Conservation (phyloP, 371 early-diverging fungal genomes). For the Mucor piriformis region DNA sequence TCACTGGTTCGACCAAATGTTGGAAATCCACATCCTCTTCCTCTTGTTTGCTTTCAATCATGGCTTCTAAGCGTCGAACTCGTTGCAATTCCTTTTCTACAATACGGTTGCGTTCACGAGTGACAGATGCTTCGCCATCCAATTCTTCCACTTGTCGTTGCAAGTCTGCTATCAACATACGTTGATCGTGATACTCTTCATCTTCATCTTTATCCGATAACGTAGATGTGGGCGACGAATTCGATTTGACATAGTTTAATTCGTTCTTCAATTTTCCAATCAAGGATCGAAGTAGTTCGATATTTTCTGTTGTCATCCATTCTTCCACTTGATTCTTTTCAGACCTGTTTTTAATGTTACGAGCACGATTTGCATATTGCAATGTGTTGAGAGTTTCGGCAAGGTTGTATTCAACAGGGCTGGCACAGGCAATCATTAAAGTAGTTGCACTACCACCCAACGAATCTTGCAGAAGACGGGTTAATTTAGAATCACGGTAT, state of each 20-base stretch:
- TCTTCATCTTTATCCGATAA: conserved; percentile 24
- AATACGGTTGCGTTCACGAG: conserved; percentile 39
- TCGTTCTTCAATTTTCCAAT: conserved; percentile 61
- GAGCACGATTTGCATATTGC: conserved; percentile 87
- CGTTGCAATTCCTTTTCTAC: conserved; percentile 45
- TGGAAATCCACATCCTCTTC: conserved; percentile 45
- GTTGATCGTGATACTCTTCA: conserved; percentile 40
- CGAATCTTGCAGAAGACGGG: conserved; percentile 94
- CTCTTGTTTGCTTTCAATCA: conserved; percentile 16
- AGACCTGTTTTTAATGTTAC: conserved; percentile 84
- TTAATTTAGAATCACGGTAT: conserved; percentile 98
- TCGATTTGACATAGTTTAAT: conserved; percentile 43
- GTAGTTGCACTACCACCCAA: conserved; percentile 93
- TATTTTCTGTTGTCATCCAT: conserved; percentile 63
- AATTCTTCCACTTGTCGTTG: conserved; percentile 50
- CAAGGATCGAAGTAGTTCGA: conserved; percentile 57
- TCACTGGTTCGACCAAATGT: conserved; percentile 66
- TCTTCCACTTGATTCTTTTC: conserved; percentile 74
- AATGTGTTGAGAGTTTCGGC: conserved; percentile 93
- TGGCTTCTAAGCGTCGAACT: conserved; percentile 16
- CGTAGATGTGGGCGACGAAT: background rate
- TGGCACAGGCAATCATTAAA: conserved; percentile 93
- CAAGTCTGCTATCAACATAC: conserved; percentile 37
- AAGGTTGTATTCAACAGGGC: conserved; percentile 78
- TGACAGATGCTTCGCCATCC: conserved; percentile 40